phyloP scores from a whole-genome alignment of 345 rosid genomes.

The Brassica cretica region DNA sequence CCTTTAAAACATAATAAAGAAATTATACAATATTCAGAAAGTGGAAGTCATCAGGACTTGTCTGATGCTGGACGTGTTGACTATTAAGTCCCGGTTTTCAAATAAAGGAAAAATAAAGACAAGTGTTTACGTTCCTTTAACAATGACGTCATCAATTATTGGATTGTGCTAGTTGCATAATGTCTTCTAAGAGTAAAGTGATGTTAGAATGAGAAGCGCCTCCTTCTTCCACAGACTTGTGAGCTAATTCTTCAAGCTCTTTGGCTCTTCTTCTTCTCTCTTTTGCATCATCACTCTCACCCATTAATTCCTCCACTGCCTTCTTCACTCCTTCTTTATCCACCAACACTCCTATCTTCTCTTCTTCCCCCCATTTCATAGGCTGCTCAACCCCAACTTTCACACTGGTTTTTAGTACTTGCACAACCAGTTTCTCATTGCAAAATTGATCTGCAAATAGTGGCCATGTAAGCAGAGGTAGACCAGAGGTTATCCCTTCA shows the following conservation, averaged over 20 bases:
- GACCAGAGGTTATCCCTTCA: neutral
- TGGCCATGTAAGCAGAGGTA: neutral
- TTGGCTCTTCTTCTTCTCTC: neutral
- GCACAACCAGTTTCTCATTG: neutral
- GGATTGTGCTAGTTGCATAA: neutral
- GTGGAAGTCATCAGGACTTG: neutral
- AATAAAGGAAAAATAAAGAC: neutral
- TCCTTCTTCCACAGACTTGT: neutral
- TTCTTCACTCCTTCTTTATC: neutral
- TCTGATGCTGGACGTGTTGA: neutral
- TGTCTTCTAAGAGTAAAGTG: neutral
- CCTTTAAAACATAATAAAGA: no score
- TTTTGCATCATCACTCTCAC: neutral
- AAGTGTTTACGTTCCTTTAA: neutral
- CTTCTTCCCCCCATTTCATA: neutral
- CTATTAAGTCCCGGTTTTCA: neutral
- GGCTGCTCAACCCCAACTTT: neutral
- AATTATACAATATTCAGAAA: neutral
- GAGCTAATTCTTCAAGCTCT: neutral
- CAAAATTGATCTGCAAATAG: neutral
- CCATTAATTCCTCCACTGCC: neutral
- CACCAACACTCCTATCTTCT: slow-evolving; percentile 3
- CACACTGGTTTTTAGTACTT: neutral
- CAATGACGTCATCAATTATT: neutral
- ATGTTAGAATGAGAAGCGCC: neutral